phyloP scores from a whole-genome alignment of 2,329 filamentous ascomycete species.

The Cladosporium sp. region DNA sequence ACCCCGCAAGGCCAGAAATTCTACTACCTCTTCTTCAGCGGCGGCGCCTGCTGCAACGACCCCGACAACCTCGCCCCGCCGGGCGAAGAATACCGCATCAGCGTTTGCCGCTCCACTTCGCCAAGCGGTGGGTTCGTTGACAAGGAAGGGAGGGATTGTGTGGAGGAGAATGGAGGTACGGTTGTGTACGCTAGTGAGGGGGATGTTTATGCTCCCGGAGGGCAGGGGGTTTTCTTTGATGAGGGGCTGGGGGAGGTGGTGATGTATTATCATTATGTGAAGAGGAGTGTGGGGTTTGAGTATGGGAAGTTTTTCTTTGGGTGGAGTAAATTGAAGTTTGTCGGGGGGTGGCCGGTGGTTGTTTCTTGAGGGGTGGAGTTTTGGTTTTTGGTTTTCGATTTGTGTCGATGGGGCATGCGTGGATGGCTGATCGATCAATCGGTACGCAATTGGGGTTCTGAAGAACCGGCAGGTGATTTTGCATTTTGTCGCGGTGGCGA shows the following conservation, averaged over 20 bases:
- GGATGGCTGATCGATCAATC: too few relatives aligned
- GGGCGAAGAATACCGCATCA: conserved; percentile 60
- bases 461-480: too few relatives aligned
- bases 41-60: conserved; percentile 33
- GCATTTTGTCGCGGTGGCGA: too few relatives aligned
- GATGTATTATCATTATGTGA: conserved; percentile 58
- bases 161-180: conserved; percentile 52
- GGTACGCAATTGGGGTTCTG: too few relatives aligned
- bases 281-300: conserved; percentile 18
- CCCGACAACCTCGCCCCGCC: conserved; percentile 30
- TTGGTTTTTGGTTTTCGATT: too few relatives aligned
- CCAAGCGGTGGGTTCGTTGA: conserved; percentile 55
- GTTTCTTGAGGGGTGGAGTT: conserved; percentile 1
- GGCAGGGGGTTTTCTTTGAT: conserved; percentile 56
- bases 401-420: too few relatives aligned
- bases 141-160: conserved; percentile 48
- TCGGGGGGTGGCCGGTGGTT: conserved; percentile 21
- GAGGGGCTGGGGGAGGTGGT: conserved; percentile 43
- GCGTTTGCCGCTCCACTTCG: conserved; percentile 53
- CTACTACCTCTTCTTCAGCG: conserved; percentile 53
- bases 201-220: conserved; percentile 60
- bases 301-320: conserved; percentile 24
- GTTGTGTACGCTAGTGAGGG: conserved; percentile 57
- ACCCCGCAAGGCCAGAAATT: conserved; percentile 40
- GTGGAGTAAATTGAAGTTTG: conserved; percentile 22